Evolutionary conservation across 176 grass and related monocot species (phyloP), one percentile per base, ranked within the genome.

Genomic region (Panicum miliaceum): DNA sequence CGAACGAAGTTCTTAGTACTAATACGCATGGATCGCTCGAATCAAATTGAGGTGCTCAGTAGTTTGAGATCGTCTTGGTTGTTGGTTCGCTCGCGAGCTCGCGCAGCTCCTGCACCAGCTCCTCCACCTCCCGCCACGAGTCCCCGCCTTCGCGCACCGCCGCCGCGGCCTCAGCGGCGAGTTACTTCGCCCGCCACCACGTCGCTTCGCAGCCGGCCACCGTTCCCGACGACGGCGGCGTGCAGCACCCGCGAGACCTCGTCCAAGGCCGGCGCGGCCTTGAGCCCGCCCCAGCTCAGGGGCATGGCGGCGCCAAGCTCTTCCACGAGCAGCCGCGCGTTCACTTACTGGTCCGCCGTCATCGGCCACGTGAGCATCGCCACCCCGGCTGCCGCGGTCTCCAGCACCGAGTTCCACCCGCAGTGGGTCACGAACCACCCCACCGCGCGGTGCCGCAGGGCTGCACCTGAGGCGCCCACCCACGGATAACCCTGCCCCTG

Each of bases 401-500:
- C 93, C 22, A 80, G 37, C 52, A 77, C 86, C 1, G 93, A 95
- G 82, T 92, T 95, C 90, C 93, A 92, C 0, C 90, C 93, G 5
- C 78, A 88, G 63, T 95, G 93, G 5, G 90, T 92, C 8, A 95
- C 71, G 51, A 95, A 95, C 70, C 90, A 92, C 6, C 88, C 93
- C 43, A 92, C 84, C 2, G 91, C 83, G 0, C 78, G 62, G 70
- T 94, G 86, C 38, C 77, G 77, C 83, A 94, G 87, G 43, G 85
- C 90, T 0, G 86, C 75, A 91, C 68, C 78, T 94, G 92, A 37
- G 91, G 91, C 8, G 85, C 85, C 91, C 91, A 94, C 60, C 88
- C 85, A 15, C 73, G 57, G 62, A 96, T 79, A n/a, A 96, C 86
- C 77, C 15, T 66, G 11, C 83, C 72, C 42, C 86, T 78, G 23